phyloP scores from a whole-genome alignment of 2,329 filamentous ascomycete species.

The Colletotrichum camelliae region DNA sequence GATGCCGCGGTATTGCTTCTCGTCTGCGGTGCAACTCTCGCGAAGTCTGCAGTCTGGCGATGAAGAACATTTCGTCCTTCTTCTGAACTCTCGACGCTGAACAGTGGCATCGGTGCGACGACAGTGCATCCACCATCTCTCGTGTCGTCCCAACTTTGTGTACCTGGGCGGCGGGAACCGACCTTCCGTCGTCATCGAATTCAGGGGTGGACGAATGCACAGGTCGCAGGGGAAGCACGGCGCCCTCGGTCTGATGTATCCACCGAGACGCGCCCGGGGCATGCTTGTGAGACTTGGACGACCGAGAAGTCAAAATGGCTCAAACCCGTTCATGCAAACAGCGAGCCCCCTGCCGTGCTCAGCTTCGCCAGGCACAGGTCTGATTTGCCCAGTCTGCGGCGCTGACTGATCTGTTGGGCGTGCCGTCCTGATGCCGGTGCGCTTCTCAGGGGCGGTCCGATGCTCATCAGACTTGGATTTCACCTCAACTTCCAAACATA shows the following conservation, averaged over 20 bases:
- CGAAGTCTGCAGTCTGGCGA: background rate
- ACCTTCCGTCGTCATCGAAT: slow-evolving; percentile 9
- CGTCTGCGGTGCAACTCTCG: background rate
- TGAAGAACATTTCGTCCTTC: background rate
- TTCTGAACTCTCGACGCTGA: background rate
- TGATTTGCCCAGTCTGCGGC: background rate
- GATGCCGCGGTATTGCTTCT: background rate
- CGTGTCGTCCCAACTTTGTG: slow-evolving; percentile 14
- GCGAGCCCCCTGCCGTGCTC: background rate
- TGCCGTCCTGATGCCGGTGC: background rate
- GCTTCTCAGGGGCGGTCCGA: background rate
- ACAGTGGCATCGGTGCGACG: background rate
- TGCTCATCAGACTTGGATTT: background rate
- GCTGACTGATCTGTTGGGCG: background rate
- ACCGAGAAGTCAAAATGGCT: slow-evolving; percentile 4
- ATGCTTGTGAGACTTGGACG: slow-evolving; percentile 10
- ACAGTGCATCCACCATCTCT: background rate
- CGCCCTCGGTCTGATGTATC: background rate
- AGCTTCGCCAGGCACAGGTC: background rate
- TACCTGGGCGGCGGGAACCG: background rate
- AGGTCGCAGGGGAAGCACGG: background rate
- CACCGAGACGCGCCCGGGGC: background rate
- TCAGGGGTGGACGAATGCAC: background rate
- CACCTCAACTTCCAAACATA: background rate
- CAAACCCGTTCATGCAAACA: slow-evolving; percentile 9